phyloP scores from a whole-genome alignment of 2,329 filamentous ascomycete genomes.

The Chaetomium globosum region DNA sequence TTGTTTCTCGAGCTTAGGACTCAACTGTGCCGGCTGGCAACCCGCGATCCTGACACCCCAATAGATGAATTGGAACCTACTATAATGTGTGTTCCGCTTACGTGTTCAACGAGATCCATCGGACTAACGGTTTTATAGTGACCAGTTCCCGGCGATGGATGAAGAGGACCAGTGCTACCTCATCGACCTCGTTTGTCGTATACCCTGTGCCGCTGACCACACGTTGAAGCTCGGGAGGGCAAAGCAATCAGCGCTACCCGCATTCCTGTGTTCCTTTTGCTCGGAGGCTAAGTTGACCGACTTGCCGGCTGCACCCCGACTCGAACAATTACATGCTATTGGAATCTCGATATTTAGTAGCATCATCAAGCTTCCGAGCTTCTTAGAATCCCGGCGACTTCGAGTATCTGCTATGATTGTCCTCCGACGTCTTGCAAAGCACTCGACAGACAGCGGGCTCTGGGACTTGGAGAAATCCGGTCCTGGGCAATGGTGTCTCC shows the following conservation, averaged over 20 bases:
- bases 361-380: conserved; percentile 50
- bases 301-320: background rate
- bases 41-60: background rate
- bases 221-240: conserved; percentile 42
- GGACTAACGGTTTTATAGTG: conserved; percentile 12
- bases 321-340: conserved; percentile 14
- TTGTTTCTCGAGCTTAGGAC: conserved; percentile 10
- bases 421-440: conserved; percentile 68
- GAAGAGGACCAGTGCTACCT: conserved; percentile 36
- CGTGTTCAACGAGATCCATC: background rate
- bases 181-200: conserved; percentile 54
- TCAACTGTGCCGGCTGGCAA: conserved; percentile 20
- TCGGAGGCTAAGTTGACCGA: conserved; percentile 17
- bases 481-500: conserved; percentile 78
- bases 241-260: background rate
- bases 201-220: conserved; percentile 59
- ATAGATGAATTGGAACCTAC: conserved; percentile 26
- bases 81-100: conserved; percentile 26
- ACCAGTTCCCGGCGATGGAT: conserved; percentile 31
- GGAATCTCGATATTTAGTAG: conserved; percentile 47
- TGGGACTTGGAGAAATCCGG: conserved; percentile 68
- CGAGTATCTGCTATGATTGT: conserved; percentile 72
- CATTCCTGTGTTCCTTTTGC: conserved; percentile 34
- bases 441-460: conserved; percentile 61
- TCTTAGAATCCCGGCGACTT: conserved; percentile 59